A percentile compares a stretch with the other conserved stretches of the same genome.
Conservation (phyloP, 352 stramenopile species). For the Phytopythium litorale region DNA sequence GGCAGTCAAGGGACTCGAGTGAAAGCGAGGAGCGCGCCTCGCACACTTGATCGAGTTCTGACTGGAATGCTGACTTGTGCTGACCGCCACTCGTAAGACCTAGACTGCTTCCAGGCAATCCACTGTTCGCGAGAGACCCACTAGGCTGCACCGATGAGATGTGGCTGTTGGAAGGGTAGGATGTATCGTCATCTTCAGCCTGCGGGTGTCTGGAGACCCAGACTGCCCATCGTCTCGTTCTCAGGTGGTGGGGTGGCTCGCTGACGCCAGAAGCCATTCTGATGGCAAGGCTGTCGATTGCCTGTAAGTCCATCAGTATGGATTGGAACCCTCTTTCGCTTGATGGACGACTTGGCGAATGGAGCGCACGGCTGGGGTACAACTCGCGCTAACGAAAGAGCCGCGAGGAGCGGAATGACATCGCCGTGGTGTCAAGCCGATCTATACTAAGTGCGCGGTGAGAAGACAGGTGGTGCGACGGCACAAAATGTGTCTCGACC, state of each 20-base stretch:
- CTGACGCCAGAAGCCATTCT: not conserved
- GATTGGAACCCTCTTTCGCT: not conserved
- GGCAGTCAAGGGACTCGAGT: not conserved
- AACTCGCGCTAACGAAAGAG: not conserved
- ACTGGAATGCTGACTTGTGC: not conserved
- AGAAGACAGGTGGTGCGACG: not conserved
- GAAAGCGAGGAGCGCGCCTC: not conserved
- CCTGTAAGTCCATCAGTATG: not conserved
- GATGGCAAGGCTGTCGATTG: not conserved
- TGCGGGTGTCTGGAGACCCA: not conserved
- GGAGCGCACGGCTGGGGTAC: not conserved
- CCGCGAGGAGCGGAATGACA: not conserved
- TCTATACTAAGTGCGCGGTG: not conserved
- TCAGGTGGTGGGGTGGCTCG: not conserved
- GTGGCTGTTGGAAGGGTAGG: not conserved
- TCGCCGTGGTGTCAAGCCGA: not conserved
- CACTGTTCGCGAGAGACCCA: not conserved
- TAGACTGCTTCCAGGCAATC: not conserved
- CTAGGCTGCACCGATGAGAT: not conserved
- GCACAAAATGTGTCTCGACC: not conserved
- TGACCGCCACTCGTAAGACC: not conserved
- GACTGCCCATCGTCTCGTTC: not conserved
- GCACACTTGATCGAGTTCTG: not conserved
- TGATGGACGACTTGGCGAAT: not conserved
- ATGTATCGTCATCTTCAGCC: not conserved